These are phyloP conservation scores for Stenogyne calaminthoides DNA, from an alignment of 305 asterid species.

Conservation along the genomic window DNA sequence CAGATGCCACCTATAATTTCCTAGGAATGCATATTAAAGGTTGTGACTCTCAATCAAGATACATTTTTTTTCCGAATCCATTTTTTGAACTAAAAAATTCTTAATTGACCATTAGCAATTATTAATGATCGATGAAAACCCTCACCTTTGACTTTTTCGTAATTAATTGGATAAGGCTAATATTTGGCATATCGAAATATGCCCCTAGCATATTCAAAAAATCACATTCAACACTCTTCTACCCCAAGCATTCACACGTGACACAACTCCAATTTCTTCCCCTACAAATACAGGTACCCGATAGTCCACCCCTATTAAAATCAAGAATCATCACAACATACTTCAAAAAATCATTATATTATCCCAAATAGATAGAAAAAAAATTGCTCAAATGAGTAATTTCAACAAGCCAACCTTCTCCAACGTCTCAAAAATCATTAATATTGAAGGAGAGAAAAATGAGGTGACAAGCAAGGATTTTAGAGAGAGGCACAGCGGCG, in stretches of 20 bases:
- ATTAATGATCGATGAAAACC: neutral
- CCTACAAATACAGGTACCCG: slow-evolving; percentile 29
- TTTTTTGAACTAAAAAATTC: no score
- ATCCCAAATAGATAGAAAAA: neutral
- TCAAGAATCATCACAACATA: neutral
- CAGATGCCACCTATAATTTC: no score
- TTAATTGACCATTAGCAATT: no score
- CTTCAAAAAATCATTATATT: neutral
- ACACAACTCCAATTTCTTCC: slow-evolving; percentile 1
- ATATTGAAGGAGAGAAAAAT: slow-evolving; percentile 20
- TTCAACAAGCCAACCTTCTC: slow-evolving; percentile 24
- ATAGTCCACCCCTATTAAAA: neutral
- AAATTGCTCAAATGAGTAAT: slow-evolving; percentile 23
- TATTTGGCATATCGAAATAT: neutral
- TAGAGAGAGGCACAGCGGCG: slow-evolving; percentile 21
- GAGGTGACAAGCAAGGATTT: slow-evolving; percentile 16
- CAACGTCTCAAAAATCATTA: neutral
- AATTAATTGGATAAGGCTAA: neutral
- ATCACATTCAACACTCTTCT: slow-evolving; percentile 22
- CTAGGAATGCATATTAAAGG: no score
- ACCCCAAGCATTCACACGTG: slow-evolving; percentile 8
- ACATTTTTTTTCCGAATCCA: no score
- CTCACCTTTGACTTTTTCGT: neutral
- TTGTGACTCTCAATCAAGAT: no score
- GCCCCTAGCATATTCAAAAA: neutral